phyloP scores from a whole-genome alignment of 495 filamentous ascomycete genomes.

The Hapsidospora chrysogenum region DNA sequence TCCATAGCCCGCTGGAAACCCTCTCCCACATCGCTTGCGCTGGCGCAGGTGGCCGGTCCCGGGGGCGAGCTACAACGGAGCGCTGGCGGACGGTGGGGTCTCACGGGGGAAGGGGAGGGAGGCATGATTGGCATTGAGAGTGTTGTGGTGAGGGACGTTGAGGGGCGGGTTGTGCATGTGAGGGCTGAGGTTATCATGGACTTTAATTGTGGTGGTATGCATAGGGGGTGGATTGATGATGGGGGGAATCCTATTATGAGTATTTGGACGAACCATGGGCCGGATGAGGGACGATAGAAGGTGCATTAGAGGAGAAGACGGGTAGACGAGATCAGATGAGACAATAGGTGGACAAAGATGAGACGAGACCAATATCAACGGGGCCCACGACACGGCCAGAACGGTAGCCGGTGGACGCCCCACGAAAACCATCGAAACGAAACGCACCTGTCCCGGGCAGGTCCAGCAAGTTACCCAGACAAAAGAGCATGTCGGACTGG shows the following conservation, averaged over 20 bases:
- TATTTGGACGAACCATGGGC: conserved; percentile 28
- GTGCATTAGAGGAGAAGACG: too few relatives aligned
- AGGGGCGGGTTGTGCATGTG: conserved; percentile 22
- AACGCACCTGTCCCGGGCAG: too few relatives aligned
- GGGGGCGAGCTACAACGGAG: conserved; percentile 60
- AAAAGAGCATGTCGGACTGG: too few relatives aligned
- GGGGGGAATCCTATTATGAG: conserved; percentile 43
- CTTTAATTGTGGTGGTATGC: conserved; percentile 87
- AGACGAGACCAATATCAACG: too few relatives aligned
- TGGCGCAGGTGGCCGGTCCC: conserved; percentile 48
- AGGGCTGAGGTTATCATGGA: conserved; percentile 42
- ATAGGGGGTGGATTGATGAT: conserved; percentile 59
- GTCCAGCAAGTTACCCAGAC: too few relatives aligned
- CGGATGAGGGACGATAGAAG: neutral
- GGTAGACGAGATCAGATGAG: too few relatives aligned
- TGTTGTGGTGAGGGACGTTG: conserved; percentile 21
- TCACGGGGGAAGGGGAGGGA: conserved; percentile 65
- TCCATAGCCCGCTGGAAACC: conserved; percentile 50
- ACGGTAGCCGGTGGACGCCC: too few relatives aligned
- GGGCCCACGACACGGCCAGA: too few relatives aligned
- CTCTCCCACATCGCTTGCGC: conserved; percentile 26
- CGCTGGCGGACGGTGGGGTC: conserved; percentile 60
- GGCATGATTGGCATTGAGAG: conserved; percentile 80
- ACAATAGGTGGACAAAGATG: too few relatives aligned
- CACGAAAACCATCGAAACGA: too few relatives aligned